Percentiles rank a stretch among this genome's conserved stretches.
Evolutionary conservation across 495 filamentous ascomycete species (phyloP).

Genomic region (Thermochaetoides thermophila): DNA sequence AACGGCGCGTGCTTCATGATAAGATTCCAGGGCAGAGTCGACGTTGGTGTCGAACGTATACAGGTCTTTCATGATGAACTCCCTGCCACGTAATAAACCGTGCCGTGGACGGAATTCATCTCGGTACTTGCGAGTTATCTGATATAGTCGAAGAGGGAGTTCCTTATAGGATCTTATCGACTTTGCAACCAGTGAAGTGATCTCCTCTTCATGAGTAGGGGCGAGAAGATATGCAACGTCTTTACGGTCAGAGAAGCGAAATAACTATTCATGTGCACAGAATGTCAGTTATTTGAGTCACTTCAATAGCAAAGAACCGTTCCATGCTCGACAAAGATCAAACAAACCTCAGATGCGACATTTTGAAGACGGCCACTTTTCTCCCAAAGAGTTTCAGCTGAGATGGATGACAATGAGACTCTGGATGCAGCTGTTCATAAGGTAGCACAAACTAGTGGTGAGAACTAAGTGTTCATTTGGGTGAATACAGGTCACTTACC

Average conservation of each 20-base stretch:
- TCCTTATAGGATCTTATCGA: slow-evolving; percentile 74
- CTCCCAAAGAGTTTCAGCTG: slow-evolving; percentile 72
- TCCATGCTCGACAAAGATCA: too few relatives aligned
- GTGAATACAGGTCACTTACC: slow-evolving; percentile 44
- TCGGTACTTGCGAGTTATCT: slow-evolving; percentile 86
- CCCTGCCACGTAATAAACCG: slow-evolving; percentile 75
- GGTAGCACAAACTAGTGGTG: too few relatives aligned
- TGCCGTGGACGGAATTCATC: slow-evolving; percentile 82
- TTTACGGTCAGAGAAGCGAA: slow-evolving; percentile 68
- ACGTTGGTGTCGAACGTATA: slow-evolving; percentile 79
- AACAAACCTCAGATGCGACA: slow-evolving; percentile 27
- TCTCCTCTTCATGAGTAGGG: slow-evolving; percentile 94
- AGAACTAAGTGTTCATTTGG: too few relatives aligned
- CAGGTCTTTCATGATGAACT: slow-evolving; percentile 97
- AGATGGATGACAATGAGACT: slow-evolving; percentile 75
- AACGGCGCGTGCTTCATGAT: slow-evolving; percentile 49
- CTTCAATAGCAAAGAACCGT: too few relatives aligned
- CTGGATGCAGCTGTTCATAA: slow-evolving; percentile 74
- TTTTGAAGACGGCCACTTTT: slow-evolving; percentile 31
- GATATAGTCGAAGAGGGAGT: slow-evolving; percentile 76
- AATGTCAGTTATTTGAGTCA: too few relatives aligned
- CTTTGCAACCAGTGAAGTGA: slow-evolving; percentile 62
- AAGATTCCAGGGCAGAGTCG: slow-evolving; percentile 57
- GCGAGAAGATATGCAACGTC: slow-evolving; percentile 62
- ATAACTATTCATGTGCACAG: too few relatives aligned